Conservation (phyloP, 169 alveolate genomes). For the Cystoisospora suis region DNA sequence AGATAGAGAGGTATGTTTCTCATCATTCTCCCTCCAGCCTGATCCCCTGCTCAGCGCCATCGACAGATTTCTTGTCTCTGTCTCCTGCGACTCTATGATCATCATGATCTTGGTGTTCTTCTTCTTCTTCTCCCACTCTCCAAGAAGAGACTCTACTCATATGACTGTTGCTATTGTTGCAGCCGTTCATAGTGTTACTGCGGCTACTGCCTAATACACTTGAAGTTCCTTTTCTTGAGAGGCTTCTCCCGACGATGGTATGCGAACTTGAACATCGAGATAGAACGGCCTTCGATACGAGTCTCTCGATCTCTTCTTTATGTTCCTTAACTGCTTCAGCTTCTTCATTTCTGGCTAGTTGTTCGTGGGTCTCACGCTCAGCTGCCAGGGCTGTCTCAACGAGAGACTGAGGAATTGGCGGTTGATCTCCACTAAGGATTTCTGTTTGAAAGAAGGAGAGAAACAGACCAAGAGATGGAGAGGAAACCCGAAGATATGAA, state of each 20-base stretch:
- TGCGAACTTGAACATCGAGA: constrained; percentile 14
- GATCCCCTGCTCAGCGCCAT: too few relatives aligned
- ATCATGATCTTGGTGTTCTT: too few relatives aligned
- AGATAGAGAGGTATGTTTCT: too few relatives aligned
- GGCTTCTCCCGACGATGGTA: not conserved
- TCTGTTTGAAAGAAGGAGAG: too few relatives aligned
- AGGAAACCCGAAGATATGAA: not conserved
- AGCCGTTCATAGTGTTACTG: too few relatives aligned
- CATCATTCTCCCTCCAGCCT: too few relatives aligned
- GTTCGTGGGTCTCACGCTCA: constrained; percentile 33
- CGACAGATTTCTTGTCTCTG: too few relatives aligned
- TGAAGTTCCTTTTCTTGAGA: not conserved
- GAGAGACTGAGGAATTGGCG: constrained; percentile 25
- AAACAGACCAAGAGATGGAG: too few relatives aligned
- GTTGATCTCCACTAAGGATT: not conserved
- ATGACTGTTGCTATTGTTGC: too few relatives aligned
- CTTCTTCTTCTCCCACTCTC: too few relatives aligned
- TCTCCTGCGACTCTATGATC: too few relatives aligned
- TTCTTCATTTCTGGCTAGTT: not conserved
- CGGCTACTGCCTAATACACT: not conserved
- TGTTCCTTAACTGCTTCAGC: not conserved
- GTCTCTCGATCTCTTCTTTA: not conserved
- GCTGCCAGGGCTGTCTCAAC: constrained; percentile 32
- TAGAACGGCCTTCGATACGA: constrained; percentile 14
- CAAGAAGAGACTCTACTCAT: too few relatives aligned